These are phyloP conservation scores for Torulaspora delbrueckii DNA, from an alignment of 805 yeast genomes.

Conservation along the genomic window DNA sequence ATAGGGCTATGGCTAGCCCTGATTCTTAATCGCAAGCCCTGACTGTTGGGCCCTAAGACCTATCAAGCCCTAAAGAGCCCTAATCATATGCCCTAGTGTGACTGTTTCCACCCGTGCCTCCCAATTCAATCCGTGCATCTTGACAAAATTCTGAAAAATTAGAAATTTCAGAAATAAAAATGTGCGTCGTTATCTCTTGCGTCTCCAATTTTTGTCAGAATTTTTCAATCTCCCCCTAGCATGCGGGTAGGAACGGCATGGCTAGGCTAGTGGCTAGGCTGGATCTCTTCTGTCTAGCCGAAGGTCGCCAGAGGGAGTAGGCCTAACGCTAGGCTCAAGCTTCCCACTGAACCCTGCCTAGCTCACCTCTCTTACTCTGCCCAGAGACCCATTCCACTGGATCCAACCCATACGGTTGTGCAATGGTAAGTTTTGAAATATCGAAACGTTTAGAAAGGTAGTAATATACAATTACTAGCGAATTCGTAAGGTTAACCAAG, in stretches of 20 bases:
- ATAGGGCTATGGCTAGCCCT: background rate
- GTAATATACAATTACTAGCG: background rate
- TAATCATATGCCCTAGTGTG: background rate
- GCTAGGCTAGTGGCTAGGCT: background rate
- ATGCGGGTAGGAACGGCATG: too few species aligned
- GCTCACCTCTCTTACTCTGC: too few species aligned
- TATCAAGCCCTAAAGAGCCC: background rate
- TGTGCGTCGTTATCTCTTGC: conserved; percentile 2
- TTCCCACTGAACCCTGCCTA: too few species aligned
- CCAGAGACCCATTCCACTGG: background rate
- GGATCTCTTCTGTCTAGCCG: background rate
- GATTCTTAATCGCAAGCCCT: too few species aligned
- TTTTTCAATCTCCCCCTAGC: too few species aligned
- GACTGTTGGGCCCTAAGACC: too few species aligned
- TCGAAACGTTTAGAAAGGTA: background rate
- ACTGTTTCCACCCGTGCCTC: conserved; percentile 1
- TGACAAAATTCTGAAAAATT: background rate
- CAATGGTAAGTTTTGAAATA: conserved; percentile 1
- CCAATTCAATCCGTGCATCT: background rate
- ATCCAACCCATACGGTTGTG: conserved; percentile 1
- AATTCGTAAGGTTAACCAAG: conserved; percentile 9
- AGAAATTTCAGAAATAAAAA: background rate
- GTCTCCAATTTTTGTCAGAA: background rate
- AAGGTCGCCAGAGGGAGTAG: background rate
- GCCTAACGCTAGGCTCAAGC: background rate